Base-by-base conservation (phyloP, 2,329 filamentous ascomycete species). In the Penicillium brevicompactum region DNA sequence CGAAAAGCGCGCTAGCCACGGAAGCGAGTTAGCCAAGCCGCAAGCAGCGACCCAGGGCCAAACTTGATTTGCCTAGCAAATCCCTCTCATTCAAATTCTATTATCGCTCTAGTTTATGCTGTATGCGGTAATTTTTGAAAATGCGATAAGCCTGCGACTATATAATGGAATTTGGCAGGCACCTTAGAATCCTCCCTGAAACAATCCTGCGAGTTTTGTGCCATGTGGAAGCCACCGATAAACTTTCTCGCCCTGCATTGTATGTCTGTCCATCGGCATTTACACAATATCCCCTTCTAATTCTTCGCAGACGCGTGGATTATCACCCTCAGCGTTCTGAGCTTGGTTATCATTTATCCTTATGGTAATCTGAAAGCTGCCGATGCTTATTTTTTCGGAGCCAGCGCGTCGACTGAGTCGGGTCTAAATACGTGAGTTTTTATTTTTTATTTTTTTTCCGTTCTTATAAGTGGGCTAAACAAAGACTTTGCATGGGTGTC, bases 341-440 rank as follows among this genome's bases (percentile, higher is more conserved):
- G 67, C 16, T 55, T 77, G 44, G 57, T 72, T 27, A 61, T 78
- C 42, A 57, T 79, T 18, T 73, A 69, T 42, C 74, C 74, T 1
- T 66, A 71, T 46, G 74, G 75, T 27, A 79, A 79, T 51, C 44
- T 79, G 5, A 57, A 59, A 3, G 75, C 74, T 0, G 68, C 81
- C 18, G 80, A 83, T 68, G 74, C 78, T 21, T 81, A 77, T 64
- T 80, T 82, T 65, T 78, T 82, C 37, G 79, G 79, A 14, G 75
- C 73, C 55, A 82, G 79, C 61, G 73, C 74, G 1, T 77, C 77
- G 1, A 83, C 80, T 5, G 78, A 80, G 59, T 81, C 80, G 0
- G 81, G 81, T 0, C 65, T 83, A 22, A 82, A 82, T 58, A 76
- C 78, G 78, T 82, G 55, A 46, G 75, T 68, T 21, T 32, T 21